A percentile compares a stretch with the other conserved stretches of the same genome.
phyloP scores from a whole-genome alignment of 139 green algal genomes.

The Tetraselmis striata region DNA sequence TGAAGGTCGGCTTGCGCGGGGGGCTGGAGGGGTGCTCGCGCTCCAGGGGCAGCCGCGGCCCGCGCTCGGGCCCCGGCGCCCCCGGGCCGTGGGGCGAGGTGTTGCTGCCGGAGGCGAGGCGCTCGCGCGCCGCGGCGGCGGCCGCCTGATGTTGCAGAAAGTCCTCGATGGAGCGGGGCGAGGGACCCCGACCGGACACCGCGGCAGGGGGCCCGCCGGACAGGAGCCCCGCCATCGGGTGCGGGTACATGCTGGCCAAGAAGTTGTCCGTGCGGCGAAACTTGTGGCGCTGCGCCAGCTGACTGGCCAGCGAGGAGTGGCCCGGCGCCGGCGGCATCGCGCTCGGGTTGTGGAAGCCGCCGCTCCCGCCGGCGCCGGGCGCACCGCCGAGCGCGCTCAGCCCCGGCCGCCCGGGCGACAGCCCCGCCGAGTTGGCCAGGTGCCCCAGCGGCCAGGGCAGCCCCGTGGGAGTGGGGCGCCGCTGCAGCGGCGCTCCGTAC shows the following conservation, averaged over 20 bases:
- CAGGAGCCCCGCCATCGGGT: neutral
- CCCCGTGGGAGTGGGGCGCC: neutral
- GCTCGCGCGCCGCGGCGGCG: no score
- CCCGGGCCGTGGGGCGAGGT: no score
- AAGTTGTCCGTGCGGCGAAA: neutral
- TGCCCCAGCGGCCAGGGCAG: neutral
- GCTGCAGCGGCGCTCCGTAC: neutral
- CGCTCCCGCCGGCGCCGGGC: no score
- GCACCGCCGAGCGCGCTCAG: no score
- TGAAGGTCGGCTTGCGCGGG: neutral
- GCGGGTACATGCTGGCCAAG: neutral
- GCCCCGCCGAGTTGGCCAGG: neutral
- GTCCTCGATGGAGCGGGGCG: no score
- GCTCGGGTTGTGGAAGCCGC: neutral
- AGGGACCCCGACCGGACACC: no score
- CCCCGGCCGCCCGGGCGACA: no score
- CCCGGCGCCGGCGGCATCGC: neutral
- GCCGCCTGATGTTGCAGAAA: neutral
- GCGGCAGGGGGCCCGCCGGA: neutral
- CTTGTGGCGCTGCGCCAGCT: neutral
- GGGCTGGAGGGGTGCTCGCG: no score
- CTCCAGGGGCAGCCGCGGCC: no score
- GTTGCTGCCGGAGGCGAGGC: no score
- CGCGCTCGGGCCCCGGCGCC: no score
- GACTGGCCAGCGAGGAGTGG: neutral